phyloP scores from a whole-genome alignment of 73 alveolate species.

The Breviolum minutum region DNA sequence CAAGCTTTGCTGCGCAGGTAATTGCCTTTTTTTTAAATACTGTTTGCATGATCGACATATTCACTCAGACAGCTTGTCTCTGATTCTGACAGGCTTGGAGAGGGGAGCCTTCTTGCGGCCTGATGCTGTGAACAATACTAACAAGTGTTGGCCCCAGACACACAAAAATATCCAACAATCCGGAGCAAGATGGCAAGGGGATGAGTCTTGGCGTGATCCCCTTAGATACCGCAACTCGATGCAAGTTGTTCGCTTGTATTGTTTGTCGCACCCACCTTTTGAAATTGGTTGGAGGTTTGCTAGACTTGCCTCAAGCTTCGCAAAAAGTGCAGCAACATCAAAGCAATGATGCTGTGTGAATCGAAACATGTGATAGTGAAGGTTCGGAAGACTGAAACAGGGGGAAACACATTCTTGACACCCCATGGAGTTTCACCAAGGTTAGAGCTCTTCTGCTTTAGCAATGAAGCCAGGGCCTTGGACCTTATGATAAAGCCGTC shows the following conservation, averaged over 20 bases:
- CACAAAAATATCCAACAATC: neutral
- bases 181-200: neutral
- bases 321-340: too few relatives aligned
- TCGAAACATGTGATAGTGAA: too few relatives aligned
- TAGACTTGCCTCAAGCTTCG: too few relatives aligned
- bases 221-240: too few relatives aligned
- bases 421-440: neutral
- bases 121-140: conserved; percentile 67
- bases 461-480: conserved; percentile 42
- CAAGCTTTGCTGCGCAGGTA: neutral
- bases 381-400: neutral
- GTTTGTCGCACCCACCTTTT: too few relatives aligned
- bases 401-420: neutral
- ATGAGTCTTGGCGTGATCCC: too few relatives aligned
- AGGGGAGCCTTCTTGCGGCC: conserved; percentile 83
- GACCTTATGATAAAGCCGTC: neutral
- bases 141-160: conserved; percentile 15
- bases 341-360: too few relatives aligned
- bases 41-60: too few relatives aligned
- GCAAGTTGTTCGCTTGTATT: too few relatives aligned
- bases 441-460: conserved; percentile 88
- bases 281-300: too few relatives aligned
- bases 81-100: conserved; percentile 38
- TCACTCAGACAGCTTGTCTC: too few relatives aligned
- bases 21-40: neutral